Evolutionary conservation across 345 rosid genomes (phyloP), one percentile per base, ranked within the genome.

Genomic region (Populus pruinosa): DNA sequence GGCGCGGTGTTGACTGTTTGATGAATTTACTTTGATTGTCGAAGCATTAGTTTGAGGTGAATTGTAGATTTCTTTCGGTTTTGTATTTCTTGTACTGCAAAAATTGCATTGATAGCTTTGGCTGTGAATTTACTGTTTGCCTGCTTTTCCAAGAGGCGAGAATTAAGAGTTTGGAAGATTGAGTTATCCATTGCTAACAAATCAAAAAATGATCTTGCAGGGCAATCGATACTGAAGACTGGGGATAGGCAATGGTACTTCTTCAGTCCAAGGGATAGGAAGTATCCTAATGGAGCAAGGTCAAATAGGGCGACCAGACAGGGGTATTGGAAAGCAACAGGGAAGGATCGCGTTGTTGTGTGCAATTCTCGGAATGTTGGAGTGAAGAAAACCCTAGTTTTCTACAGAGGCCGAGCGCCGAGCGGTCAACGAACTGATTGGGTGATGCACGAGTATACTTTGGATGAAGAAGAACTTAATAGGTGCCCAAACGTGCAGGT

Each of bases 211-310:
- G 41, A 31, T 39, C 18, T 77, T 43, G 75, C 89, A 87, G 91
- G 89, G 56, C 94, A 87, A 76, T 88, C 97, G 0, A 38, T 89
- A 8, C 71, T 91, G 83, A 92, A 87, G 88, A 88, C 88, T 20
- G 90, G 97, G 20, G 98, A 94, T 81, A 88, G 98, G 82, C 98
- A 93, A 55, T 94, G 97, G 97, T 93, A 87, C 88, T 94, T 91
- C 70, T 93, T 94, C 82, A 90, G 89, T 83, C 89, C 92, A 1
- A 93, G 95, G 77, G 97, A 91, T 77, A 84, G 90, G 87, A 94
- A 85, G 82, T 93, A 95, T 83, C 98, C 99, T 18, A 91, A 93
- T 83, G 98, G 91, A 70, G 92, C 87, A n/a, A 89, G 98, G 82
- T 85, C 95, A 69, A 94, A 90, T 76, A 89, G 98, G 84, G 95